These are phyloP conservation scores for Trichoderma breve DNA, from an alignment of 2,329 filamentous ascomycete species.

Conservation along the genomic window DNA sequence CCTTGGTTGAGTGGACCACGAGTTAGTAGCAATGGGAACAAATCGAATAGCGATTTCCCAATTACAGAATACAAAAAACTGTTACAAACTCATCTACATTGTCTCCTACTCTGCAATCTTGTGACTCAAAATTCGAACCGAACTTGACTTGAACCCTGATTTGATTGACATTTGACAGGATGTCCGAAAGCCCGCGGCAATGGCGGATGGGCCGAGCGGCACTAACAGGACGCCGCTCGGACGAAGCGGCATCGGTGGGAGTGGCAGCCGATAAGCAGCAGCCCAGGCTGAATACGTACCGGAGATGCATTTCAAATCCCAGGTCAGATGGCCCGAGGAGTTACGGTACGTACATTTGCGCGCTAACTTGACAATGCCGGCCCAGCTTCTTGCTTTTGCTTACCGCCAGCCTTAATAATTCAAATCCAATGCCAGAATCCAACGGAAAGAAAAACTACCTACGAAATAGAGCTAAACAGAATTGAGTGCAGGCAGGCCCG, in stretches of 20 bases:
- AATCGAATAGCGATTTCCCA: conserved; percentile 13
- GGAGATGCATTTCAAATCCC: conserved; percentile 14
- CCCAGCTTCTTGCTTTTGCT: background rate
- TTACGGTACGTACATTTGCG: background rate
- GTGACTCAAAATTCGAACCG: background rate
- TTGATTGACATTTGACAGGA: background rate
- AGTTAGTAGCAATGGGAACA: conserved; percentile 6
- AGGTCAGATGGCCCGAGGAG: background rate
- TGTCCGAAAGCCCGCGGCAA: conserved; percentile 10
- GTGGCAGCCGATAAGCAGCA: conserved; percentile 10
- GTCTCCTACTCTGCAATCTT: background rate
- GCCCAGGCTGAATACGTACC: background rate
- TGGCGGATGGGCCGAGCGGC: conserved; percentile 14
- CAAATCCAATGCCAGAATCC: background rate
- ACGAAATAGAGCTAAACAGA: background rate
- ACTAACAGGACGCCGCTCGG: conserved; percentile 1
- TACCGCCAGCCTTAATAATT: conserved; percentile 8
- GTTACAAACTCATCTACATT: conserved; percentile 7
- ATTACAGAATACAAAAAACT: conserved; percentile 1
- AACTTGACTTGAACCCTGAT: background rate
- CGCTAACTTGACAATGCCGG: background rate
- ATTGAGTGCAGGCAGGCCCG: background rate
- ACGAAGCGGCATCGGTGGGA: conserved; percentile 12
- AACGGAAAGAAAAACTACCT: background rate
- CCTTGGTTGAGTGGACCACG: conserved; percentile 17